phyloP scores from a whole-genome alignment of 192 early-diverging fungal genomes.

The Coemansia sp. region DNA sequence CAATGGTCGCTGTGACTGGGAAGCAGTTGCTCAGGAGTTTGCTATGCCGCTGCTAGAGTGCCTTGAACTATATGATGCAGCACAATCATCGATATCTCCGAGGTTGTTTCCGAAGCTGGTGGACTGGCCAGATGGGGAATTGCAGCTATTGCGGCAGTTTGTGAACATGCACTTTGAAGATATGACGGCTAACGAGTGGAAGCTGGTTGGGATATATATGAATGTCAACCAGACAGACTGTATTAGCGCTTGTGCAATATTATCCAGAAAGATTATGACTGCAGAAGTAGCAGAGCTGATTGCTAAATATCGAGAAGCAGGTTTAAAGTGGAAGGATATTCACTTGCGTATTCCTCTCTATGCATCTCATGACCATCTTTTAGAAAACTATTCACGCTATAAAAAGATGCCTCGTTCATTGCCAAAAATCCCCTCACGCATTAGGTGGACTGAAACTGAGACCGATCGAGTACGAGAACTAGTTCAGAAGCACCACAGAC shows the following conservation, averaged over 20 bases:
- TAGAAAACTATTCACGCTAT: too few relatives aligned
- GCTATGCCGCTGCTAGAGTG: neutral
- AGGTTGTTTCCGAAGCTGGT: neutral
- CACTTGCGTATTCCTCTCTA: neutral
- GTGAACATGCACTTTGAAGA: neutral
- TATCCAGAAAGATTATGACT: neutral
- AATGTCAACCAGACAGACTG: neutral
- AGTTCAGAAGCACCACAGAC: neutral
- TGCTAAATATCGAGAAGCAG: neutral
- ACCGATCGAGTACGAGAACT: neutral
- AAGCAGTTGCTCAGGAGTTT: too few relatives aligned
- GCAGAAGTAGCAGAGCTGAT: neutral
- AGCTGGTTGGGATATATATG: neutral
- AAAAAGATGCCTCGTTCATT: too few relatives aligned
- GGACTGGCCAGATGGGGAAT: neutral
- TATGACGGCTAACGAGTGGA: neutral
- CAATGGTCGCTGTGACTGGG: too few relatives aligned
- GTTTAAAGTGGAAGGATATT: neutral
- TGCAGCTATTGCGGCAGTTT: neutral
- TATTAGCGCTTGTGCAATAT: neutral
- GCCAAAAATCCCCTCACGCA: neutral
- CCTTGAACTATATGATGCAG: neutral
- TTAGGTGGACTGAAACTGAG: neutral
- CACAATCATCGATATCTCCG: neutral
- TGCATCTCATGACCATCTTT: too few relatives aligned